phyloP scores from a whole-genome alignment of 306 rosid species.

The Rubus parviflorus region DNA sequence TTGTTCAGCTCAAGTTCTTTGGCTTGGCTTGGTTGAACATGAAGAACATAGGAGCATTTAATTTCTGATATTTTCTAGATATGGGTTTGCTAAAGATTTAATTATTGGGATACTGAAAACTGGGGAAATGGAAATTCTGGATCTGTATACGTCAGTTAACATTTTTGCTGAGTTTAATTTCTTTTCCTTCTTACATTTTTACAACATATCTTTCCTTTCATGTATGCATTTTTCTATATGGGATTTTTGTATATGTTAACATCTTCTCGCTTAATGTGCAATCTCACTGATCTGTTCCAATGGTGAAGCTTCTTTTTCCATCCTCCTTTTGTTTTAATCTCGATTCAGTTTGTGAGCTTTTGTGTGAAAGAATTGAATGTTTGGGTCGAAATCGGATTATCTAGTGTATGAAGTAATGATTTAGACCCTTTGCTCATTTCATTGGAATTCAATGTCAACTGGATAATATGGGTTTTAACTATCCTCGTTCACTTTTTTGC shows the following conservation, averaged over 20 bases:
- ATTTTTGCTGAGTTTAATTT: background rate
- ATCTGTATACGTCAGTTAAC: conserved; percentile 18
- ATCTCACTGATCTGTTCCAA: background rate
- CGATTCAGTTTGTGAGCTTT: background rate
- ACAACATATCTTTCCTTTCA: background rate
- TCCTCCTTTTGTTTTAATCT: background rate
- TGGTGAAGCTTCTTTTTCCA: background rate
- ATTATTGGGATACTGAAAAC: background rate
- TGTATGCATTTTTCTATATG: background rate
- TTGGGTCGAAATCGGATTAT: background rate
- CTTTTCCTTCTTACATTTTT: background rate
- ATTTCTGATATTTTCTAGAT: background rate
- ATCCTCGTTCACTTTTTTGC: conserved; percentile 11
- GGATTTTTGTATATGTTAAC: background rate
- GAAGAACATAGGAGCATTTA: conserved; percentile 8
- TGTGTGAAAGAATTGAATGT: background rate
- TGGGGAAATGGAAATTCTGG: background rate
- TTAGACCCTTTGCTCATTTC: conserved; percentile 10
- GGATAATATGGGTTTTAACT: conserved; percentile 7
- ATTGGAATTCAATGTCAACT: conserved; percentile 19
- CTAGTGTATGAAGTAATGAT: background rate
- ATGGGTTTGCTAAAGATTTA: background rate
- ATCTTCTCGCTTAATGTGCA: background rate
- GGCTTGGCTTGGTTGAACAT: conserved; percentile 18
- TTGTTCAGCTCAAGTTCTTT: conserved; percentile 1